Percentiles rank a stretch among this genome's conserved stretches.
phyloP scores from a whole-genome alignment of 768 basidiomycete species.

The Roridomyces roridus region DNA sequence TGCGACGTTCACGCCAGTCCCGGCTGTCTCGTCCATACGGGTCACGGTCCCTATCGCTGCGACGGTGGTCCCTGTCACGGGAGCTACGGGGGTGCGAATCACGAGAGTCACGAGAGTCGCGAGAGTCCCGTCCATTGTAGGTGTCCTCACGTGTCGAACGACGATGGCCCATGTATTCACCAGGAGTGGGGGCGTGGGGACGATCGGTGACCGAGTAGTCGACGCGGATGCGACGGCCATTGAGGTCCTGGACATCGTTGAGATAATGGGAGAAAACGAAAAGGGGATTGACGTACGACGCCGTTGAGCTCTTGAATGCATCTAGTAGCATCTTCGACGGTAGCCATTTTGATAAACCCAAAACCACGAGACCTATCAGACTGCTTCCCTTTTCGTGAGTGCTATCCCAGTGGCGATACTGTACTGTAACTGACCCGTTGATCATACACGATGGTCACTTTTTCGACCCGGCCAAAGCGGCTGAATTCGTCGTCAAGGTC shows the following conservation, averaged over 20 bases:
- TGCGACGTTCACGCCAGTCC: slow-evolving; percentile 84
- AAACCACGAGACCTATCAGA: slow-evolving; percentile 97
- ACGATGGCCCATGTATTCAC: slow-evolving; percentile 96
- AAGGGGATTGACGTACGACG: slow-evolving; percentile 57
- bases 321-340: slow-evolving; percentile 84
- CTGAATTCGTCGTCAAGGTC: slow-evolving; percentile 95
- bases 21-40: slow-evolving; percentile 72
- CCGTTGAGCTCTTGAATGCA: slow-evolving; percentile 95
- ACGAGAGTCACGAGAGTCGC: slow-evolving; percentile 52
- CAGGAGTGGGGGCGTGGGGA: slow-evolving; percentile 95
- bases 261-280: slow-evolving; percentile 7
- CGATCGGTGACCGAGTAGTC: slow-evolving; percentile 95
- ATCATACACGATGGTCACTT: slow-evolving; percentile 96
- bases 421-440: slow-evolving; percentile 73
- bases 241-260: slow-evolving; percentile 69
- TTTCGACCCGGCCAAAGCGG: slow-evolving; percentile 88
- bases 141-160: slow-evolving; percentile 53
- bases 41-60: slow-evolving; percentile 62
- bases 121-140: slow-evolving; percentile 43
- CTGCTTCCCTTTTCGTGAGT: slow-evolving; percentile 44
- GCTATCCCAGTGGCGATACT: neutral
- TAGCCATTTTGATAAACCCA: slow-evolving; percentile 94
- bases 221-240: slow-evolving; percentile 95
- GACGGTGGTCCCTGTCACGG: slow-evolving; percentile 55
- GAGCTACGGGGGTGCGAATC: slow-evolving; percentile 43